Conservation (phyloP, 768 basidiomycete species). For the Hygrocybe punicea region DNA sequence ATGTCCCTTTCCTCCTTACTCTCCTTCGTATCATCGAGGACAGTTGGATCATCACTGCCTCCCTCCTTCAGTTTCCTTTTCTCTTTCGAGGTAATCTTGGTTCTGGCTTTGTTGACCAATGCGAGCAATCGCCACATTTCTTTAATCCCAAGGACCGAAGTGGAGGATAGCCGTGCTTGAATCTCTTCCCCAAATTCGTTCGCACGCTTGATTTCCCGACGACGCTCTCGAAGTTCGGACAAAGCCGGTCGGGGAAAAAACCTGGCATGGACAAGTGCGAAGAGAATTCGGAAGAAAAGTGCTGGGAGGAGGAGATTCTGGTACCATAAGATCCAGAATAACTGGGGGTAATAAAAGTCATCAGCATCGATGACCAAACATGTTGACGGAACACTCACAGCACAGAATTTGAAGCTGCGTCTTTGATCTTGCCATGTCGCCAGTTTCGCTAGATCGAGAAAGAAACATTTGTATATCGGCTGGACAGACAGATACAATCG, state of each 20-base stretch:
- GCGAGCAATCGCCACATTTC: slow-evolving; percentile 55
- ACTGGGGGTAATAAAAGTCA: slow-evolving; percentile 31
- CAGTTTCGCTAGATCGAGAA: slow-evolving; percentile 37
- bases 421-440: slow-evolving; percentile 55
- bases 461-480: slow-evolving; percentile 48
- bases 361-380: neutral
- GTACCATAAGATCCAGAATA: slow-evolving; percentile 66
- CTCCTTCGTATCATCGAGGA: slow-evolving; percentile 33
- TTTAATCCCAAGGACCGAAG: slow-evolving; percentile 45
- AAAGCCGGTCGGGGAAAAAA: slow-evolving; percentile 55
- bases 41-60: slow-evolving; percentile 9
- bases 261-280: slow-evolving; percentile 46
- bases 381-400: slow-evolving; percentile 36
- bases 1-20: slow-evolving; percentile 38
- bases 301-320: slow-evolving; percentile 53
- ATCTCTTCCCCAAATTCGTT: slow-evolving; percentile 51
- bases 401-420: slow-evolving; percentile 49
- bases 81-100: slow-evolving; percentile 22
- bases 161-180: slow-evolving; percentile 42
- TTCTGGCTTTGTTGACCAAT: slow-evolving; percentile 38
- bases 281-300: slow-evolving; percentile 46
- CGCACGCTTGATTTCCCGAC: slow-evolving; percentile 47
- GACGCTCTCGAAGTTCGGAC: slow-evolving; percentile 50
- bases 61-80: too few species aligned
- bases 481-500: slow-evolving; percentile 53